A percentile compares a stretch with the other conserved stretches of the same genome.
Evolutionary conservation across 805 yeast genomes (phyloP).

Genomic region (Sungouiozyma intestinalis): DNA sequence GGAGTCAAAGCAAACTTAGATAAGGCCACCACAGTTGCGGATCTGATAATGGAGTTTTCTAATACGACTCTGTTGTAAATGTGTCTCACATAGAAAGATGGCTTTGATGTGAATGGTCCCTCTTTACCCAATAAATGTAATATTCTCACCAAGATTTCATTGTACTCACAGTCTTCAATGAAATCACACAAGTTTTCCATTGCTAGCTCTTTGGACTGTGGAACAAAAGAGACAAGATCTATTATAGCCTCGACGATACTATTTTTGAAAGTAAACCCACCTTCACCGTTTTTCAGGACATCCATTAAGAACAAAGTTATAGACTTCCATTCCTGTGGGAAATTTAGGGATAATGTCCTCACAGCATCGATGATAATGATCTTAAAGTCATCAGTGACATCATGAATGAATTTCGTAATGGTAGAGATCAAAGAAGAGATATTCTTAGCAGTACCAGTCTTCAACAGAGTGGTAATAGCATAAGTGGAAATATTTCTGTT

Average conservation of each 20-base stretch:
- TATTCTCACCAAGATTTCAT: constrained; percentile 87
- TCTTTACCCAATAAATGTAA: constrained; percentile 87
- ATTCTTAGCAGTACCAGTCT: constrained; percentile 83
- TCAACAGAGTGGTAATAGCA: constrained; percentile 90
- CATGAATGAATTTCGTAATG: constrained; percentile 81
- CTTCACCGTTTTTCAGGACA: constrained; percentile 73
- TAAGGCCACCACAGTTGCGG: constrained; percentile 88
- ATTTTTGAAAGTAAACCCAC: constrained; percentile 76
- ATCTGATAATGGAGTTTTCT: constrained; percentile 90
- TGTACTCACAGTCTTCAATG: constrained; percentile 95
- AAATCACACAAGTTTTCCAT: constrained; percentile 88
- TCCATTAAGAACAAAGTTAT: constrained; percentile 76
- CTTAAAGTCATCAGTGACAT: constrained; percentile 92
- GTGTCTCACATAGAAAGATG: constrained; percentile 87
- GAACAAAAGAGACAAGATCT: constrained; percentile 80
- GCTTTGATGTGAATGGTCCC: constrained; percentile 80
- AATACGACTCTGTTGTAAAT: constrained; percentile 93
- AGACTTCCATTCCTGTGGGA: constrained; percentile 80
- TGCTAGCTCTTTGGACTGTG: constrained; percentile 72
- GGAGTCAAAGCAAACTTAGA: constrained; percentile 80
- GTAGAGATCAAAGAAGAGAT: constrained; percentile 85
- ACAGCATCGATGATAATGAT: constrained; percentile 92
- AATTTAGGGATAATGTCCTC: constrained; percentile 81
- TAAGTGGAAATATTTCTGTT: constrained; percentile 91
- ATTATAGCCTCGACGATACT: constrained; percentile 86